Evolutionary conservation across 1,284 basidiomycete species (phyloP), one percentile per base, ranked within the genome.

Genomic region (Schizophyllum commune): DNA sequence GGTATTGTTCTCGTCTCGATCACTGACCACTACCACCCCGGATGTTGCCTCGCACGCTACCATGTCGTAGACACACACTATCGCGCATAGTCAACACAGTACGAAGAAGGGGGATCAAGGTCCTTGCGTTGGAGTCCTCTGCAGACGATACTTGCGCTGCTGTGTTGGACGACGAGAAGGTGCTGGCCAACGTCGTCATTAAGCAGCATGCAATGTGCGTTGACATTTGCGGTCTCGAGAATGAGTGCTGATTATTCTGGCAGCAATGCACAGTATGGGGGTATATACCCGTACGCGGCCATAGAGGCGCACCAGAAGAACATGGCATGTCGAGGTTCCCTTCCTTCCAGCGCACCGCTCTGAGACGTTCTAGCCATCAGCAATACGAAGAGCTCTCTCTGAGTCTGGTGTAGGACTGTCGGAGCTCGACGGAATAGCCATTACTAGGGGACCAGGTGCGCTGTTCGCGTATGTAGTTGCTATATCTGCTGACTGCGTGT

Each of bases 131-230:
- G 47, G 89, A 91, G 71, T 84, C 89, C 0, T 94, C 91, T 11
- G 94, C 94, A 5, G 94, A 97, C 72, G 94, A 96, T 70, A 90
- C 92, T 1, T 95, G 92, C 68, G 92, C 87, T 17, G 89, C 93
- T 1, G 78, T 97, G 59, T 88, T 96, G 56, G 81, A 82, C 32
- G 88, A 85, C 0, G 74, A 83, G 21, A 79, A 84, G 8, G 86
- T 97, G 56, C 82, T 91, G 57, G 86, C 92, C 3, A 95, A 93
- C 72, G 81, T 95, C 7, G 89, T 96, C 61, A 75, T 91, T 52
- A 91, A 88, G 69, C 94, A 96, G 69, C 81, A 90, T 67, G 67
- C 81, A 20, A 71, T 86, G 82, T 87, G 65, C 58, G 83, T 64
- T 3, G 19, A 4, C 13, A 32, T 32, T 51, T 58, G 17, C 47